A percentile compares a stretch with the other conserved stretches of the same genome.
Evolutionary conservation across 805 yeast species (phyloP).

Genomic region (Cyberlindnera lachancei): DNA sequence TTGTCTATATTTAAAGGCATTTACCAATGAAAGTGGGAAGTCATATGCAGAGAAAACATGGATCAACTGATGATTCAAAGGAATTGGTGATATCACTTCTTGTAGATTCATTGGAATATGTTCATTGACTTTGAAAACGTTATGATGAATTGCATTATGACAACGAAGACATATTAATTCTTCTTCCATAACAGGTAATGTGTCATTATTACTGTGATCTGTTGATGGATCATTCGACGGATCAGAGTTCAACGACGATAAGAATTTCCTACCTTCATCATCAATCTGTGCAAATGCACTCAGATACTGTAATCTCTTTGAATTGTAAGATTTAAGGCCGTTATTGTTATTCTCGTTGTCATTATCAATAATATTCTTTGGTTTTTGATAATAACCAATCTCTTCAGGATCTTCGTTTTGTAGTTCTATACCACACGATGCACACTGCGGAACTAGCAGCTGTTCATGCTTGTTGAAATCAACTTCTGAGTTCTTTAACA

Average conservation of each 20-base stretch:
- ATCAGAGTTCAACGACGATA: slow-evolving; percentile 4
- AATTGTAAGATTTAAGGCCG: slow-evolving; percentile 5
- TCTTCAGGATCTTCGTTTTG: slow-evolving; percentile 31
- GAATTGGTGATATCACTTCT: slow-evolving; percentile 29
- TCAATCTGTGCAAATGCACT: slow-evolving; percentile 18
- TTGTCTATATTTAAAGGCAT: slow-evolving; percentile 15
- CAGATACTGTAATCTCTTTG: slow-evolving; percentile 12
- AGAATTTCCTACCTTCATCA: slow-evolving; percentile 15
- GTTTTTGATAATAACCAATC: slow-evolving; percentile 38
- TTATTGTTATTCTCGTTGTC: no score
- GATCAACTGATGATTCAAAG: slow-evolving; percentile 38
- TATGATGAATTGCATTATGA: slow-evolving; percentile 40
- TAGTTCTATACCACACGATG: slow-evolving; percentile 50
- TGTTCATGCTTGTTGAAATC: no score
- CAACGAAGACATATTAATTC: slow-evolving; percentile 45
- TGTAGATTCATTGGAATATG: slow-evolving; percentile 25
- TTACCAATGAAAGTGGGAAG: slow-evolving; percentile 49
- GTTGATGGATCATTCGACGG: neutral
- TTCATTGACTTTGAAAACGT: slow-evolving; percentile 30
- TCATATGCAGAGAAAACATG: slow-evolving; percentile 63
- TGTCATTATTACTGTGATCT: no score
- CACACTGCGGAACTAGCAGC: slow-evolving; percentile 30
- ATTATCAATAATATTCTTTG: no score
- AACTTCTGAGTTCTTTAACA: no score
- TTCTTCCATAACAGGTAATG: neutral